These are phyloP conservation scores for Lasiosphaeriaceae sp. DNA, from an alignment of 495 filamentous ascomycete genomes.

Conservation along the genomic window DNA sequence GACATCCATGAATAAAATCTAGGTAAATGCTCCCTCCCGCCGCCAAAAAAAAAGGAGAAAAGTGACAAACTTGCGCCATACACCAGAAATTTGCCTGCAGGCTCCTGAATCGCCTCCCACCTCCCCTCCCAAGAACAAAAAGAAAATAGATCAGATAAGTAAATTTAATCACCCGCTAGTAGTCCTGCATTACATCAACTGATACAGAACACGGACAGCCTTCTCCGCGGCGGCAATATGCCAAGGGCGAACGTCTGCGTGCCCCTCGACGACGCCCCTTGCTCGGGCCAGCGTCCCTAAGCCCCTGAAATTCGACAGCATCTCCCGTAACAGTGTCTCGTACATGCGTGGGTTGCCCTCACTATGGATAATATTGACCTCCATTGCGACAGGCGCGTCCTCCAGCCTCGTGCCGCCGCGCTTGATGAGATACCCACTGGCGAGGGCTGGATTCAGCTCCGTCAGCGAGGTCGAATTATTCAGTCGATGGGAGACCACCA, in stretches of 20 bases:
- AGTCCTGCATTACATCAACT: conserved; percentile 62
- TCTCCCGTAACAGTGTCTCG: conserved; percentile 64
- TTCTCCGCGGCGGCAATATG: conserved; percentile 79
- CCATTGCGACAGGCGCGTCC: conserved; percentile 60
- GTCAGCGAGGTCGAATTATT: conserved; percentile 61
- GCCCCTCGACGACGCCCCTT: conserved; percentile 60
- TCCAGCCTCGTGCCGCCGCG: conserved; percentile 58
- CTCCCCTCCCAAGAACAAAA: background rate
- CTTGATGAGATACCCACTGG: conserved; percentile 74
- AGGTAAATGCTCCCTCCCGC: background rate
- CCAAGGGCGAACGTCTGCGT: conserved; percentile 69
- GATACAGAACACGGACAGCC: conserved; percentile 54
- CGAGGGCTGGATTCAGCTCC: conserved; percentile 61
- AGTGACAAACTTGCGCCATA: background rate
- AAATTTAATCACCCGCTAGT: conserved; percentile 21
- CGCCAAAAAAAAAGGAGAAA: background rate
- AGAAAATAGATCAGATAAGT: background rate
- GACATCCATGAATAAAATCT: no score
- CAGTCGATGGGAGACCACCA: conserved; percentile 67
- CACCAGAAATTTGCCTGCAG: no score
- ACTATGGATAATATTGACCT: conserved; percentile 62
- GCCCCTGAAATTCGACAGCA: conserved; percentile 70
- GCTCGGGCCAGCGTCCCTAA: conserved; percentile 68
- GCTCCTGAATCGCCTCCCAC: background rate
- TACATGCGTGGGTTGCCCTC: conserved; percentile 47